A percentile compares a stretch with the other conserved stretches of the same genome.
Conservation (phyloP, 2,329 filamentous ascomycete species). For the Elsinoe batatas region DNA sequence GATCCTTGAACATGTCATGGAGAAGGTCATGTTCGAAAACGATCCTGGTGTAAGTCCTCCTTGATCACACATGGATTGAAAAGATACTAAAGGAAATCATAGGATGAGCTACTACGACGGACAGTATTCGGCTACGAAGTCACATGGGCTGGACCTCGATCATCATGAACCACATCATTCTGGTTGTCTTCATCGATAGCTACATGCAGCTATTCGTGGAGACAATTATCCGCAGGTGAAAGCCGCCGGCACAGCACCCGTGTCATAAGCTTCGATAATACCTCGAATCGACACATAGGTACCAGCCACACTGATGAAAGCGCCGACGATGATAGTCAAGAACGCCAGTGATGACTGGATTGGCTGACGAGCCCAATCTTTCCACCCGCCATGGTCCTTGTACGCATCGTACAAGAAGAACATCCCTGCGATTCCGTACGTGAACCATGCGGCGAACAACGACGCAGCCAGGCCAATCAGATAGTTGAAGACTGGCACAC, state of each 20-base stretch:
- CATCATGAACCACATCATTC: background rate
- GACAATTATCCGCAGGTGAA: conserved; percentile 20
- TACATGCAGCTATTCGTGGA: background rate
- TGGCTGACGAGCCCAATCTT: conserved; percentile 28
- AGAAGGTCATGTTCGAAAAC: conserved; percentile 78
- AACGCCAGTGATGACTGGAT: conserved; percentile 32
- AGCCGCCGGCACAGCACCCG: conserved; percentile 21
- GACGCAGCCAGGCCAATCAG: conserved; percentile 42
- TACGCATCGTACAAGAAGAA: conserved; percentile 34
- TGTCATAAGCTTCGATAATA: conserved; percentile 27
- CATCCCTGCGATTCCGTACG: conserved; percentile 32
- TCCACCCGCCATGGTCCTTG: conserved; percentile 32
- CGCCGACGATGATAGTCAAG: conserved; percentile 37
- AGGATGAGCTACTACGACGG: conserved; percentile 68
- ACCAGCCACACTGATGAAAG: conserved; percentile 41
- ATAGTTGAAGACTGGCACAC: conserved; percentile 47
- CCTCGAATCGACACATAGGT: conserved; percentile 41
- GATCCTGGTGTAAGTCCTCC: conserved; percentile 58
- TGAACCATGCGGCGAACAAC: conserved; percentile 46
- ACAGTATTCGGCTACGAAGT: conserved; percentile 74
- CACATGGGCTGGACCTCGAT: conserved; percentile 41
- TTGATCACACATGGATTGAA: background rate
- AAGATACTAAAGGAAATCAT: background rate
- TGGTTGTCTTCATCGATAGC: too few relatives aligned
- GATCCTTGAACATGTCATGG: conserved; percentile 71